These are phyloP conservation scores for Ophiostoma sp. DNA, from an alignment of 2,329 filamentous ascomycete species.

Conservation along the genomic window DNA sequence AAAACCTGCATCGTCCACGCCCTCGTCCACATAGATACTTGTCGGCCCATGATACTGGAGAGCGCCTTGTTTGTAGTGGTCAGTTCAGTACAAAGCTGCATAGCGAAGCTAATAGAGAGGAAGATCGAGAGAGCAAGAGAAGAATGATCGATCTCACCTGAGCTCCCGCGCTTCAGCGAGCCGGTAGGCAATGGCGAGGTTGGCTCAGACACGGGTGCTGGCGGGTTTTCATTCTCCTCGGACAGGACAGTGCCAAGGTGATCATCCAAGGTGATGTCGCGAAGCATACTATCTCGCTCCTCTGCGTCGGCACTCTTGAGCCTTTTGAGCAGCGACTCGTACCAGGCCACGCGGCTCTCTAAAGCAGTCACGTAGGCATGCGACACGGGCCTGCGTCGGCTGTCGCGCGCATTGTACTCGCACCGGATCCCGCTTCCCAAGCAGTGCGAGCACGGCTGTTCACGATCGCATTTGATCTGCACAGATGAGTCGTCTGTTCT, in stretches of 20 bases:
- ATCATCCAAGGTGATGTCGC: not conserved
- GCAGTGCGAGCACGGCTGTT: slow-evolving; percentile 1
- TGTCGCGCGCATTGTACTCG: not conserved
- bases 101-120: not conserved
- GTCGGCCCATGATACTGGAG: not conserved
- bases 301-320: not conserved
- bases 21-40: slow-evolving; percentile 4
- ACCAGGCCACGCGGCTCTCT: slow-evolving; percentile 1
- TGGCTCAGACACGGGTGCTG: not conserved
- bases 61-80: not conserved
- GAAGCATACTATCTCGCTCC: not conserved
- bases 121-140: not conserved
- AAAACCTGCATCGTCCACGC: not conserved
- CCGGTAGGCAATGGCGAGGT: slow-evolving; percentile 2
- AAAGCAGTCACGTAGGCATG: not conserved
- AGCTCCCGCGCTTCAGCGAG: not conserved
- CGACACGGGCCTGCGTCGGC: not conserved
- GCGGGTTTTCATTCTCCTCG: slow-evolving; percentile 3
- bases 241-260: not conserved
- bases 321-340: not conserved
- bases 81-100: not conserved
- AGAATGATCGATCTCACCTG: not conserved
- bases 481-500: not conserved
- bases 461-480: slow-evolving; percentile 1
- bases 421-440: not conserved